A percentile compares a stretch with the other conserved stretches of the same genome.
Conservation (phyloP, 371 early-diverging fungal species). For the Apophysomyces trapeziformis region DNA sequence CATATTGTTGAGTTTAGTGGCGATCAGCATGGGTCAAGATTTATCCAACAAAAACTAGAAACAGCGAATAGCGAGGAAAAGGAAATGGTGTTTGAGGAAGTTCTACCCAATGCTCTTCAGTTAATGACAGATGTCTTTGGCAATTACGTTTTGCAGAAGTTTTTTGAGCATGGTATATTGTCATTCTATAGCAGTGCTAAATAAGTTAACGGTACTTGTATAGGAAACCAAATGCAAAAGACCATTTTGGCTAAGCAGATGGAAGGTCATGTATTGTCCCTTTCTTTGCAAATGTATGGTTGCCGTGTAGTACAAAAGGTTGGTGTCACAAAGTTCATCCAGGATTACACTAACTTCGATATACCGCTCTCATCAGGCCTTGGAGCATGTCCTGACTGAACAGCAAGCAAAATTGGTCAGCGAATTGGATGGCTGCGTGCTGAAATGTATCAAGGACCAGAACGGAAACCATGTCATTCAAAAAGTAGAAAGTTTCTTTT, state of each 20-base stretch:
- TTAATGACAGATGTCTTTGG: slow-evolving; percentile 99
- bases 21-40: slow-evolving; percentile 99
- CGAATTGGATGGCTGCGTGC: slow-evolving; percentile 93
- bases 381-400: slow-evolving; percentile 91
- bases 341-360: slow-evolving; percentile 11
- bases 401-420: slow-evolving; percentile 90
- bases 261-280: slow-evolving; percentile 91
- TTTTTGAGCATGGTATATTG: slow-evolving; percentile 90
- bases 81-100: slow-evolving; percentile 96
- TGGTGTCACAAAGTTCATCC: slow-evolving; percentile 7
- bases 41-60: slow-evolving; percentile 99
- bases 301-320: slow-evolving; percentile 99
- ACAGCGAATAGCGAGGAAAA: slow-evolving; percentile 92
- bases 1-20: slow-evolving; percentile 97
- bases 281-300: slow-evolving; percentile 99
- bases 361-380: slow-evolving; percentile 51
- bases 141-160: slow-evolving; percentile 99
- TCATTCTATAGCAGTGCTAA: background rate
- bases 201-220: background rate
- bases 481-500: slow-evolving; percentile 58
- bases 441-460: slow-evolving; percentile 99
- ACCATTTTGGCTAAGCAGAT: slow-evolving; percentile 88
- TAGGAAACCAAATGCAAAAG: slow-evolving; percentile 80
- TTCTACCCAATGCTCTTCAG: slow-evolving; percentile 90
- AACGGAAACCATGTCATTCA: slow-evolving; percentile 99